Evolutionary conservation across 2,329 filamentous ascomycete species (phyloP).

Genomic region (Aspergillus spinulosporus): DNA sequence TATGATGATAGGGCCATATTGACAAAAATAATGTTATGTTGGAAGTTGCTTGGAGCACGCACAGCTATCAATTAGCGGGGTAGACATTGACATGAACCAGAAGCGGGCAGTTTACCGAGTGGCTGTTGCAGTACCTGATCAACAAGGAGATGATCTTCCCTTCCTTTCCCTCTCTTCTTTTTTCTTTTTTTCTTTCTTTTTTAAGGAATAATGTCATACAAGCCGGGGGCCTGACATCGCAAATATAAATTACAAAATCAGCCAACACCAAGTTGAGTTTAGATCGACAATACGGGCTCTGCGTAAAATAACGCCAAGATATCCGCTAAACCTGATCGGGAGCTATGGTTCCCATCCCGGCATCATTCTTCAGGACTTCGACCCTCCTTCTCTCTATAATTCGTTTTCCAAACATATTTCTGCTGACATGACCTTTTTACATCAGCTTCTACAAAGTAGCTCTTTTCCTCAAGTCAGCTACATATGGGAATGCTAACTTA

Average conservation of each 20-base stretch:
- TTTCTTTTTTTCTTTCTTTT: too few relatives aligned
- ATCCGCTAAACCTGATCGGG: background rate
- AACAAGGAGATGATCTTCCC: background rate
- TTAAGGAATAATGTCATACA: too few relatives aligned
- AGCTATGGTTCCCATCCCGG: background rate
- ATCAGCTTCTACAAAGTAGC: background rate
- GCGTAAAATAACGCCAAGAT: slow-evolving; percentile 11
- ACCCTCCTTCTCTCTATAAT: background rate
- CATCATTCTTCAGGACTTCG: background rate
- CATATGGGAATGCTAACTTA: slow-evolving; percentile 1
- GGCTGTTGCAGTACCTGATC: background rate
- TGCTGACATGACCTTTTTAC: background rate
- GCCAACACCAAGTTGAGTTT: background rate
- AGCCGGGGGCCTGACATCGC: too few relatives aligned
- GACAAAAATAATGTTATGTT: background rate
- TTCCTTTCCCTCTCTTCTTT: too few relatives aligned
- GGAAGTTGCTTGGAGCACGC: background rate
- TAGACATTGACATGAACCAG: background rate
- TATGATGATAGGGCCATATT: slow-evolving; percentile 23
- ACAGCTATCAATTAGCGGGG: background rate
- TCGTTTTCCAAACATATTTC: background rate
- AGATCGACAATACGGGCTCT: background rate
- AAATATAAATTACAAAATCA: too few relatives aligned
- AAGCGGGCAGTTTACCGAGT: background rate
- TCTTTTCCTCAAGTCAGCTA: background rate